These are phyloP conservation scores for Fusarium goolgardi DNA, from an alignment of 2,329 filamentous ascomycete species.

Conservation along the genomic window DNA sequence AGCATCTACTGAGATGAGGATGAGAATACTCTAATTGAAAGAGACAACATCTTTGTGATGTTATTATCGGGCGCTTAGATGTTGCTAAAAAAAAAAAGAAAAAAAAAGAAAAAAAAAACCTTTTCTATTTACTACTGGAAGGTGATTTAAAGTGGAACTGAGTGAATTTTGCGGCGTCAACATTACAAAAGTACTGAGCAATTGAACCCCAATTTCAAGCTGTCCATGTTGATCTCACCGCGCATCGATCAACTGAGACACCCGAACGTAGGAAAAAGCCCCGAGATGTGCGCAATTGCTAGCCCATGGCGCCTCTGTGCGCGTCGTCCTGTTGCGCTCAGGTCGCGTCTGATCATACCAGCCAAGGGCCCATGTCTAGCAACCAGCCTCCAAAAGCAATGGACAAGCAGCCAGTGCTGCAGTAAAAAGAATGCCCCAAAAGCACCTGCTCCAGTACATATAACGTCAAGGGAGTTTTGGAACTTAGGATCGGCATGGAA, in stretches of 20 bases:
- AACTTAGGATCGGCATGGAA: constrained; percentile 55
- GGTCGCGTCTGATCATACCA: background rate
- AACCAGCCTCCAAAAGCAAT: constrained; percentile 10
- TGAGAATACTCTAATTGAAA: too few relatives aligned
- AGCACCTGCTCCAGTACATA: background rate
- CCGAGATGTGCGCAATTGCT: background rate
- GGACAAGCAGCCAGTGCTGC: constrained; percentile 31
- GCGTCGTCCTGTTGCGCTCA: background rate
- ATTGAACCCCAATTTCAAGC: background rate
- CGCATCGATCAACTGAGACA: background rate
- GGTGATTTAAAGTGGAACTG: constrained; percentile 21
- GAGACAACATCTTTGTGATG: too few relatives aligned
- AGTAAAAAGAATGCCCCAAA: constrained; percentile 4
- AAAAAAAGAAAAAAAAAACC: too few relatives aligned
- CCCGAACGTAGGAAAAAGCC: fast-evolving
- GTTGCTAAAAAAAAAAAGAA: too few relatives aligned
- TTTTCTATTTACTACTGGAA: too few relatives aligned
- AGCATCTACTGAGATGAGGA: too few relatives aligned
- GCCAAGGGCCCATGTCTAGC: background rate
- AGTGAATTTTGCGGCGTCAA: constrained; percentile 20
- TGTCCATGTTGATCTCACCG: too few relatives aligned
- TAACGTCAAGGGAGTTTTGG: constrained; percentile 49
- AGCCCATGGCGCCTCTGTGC: background rate
- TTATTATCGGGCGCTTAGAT: too few relatives aligned
- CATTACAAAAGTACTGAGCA: background rate